Base-by-base conservation (phyloP, 148 eudicot species). In the Vaccinium macrocarpon region DNA sequence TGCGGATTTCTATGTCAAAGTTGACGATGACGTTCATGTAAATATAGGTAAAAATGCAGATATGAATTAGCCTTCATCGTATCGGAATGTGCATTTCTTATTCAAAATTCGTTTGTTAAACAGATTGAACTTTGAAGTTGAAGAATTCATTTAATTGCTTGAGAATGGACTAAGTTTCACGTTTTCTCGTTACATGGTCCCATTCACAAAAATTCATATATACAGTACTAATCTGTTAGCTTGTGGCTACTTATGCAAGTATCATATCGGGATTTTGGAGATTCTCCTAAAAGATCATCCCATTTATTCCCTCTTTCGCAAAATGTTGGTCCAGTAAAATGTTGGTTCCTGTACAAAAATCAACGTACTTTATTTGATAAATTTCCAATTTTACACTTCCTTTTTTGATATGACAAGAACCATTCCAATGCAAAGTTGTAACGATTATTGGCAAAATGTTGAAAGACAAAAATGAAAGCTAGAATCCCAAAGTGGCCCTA, bases 11-110 rank as follows among this genome's bases (percentile, higher is more conserved):
- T 94, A 92, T 84, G 89, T 94, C 85, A 94, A 94, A 86, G 96
- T 93, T 68, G 98, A 94, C 74, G 98, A 94, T 38, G 98, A 95
- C 85, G 98, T 93, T 80, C 98, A 95, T 83, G 97, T 95, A 48
- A 95, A 95, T 90, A 79, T 93, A 86, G 98, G 96, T 93, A 87
- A 81, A 57, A 7, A 82, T 50, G 76, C 66, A 10, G 6, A 75
- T 53, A 53, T 72, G 5, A 11, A 76, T 25, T 19, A 25, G 4
- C 12, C 5, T 86, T 81, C n/a, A 16, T 2, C 4, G 18, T 29
- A 5, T 1, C 61, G 59, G 51, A 16, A 50, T 81, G 21, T 42
- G n/a, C 35, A n/a, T 42, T 27, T 46, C 27, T 64, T 76, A 11
- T 42, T 78, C 35, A 27, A 53, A 5, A 10, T 50, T 8, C 0